Percentiles rank a stretch among this genome's conserved stretches.
These are phyloP conservation scores for Suhomyces yuchorum DNA, from an alignment of 1,139 yeast genomes.

Conservation along the genomic window DNA sequence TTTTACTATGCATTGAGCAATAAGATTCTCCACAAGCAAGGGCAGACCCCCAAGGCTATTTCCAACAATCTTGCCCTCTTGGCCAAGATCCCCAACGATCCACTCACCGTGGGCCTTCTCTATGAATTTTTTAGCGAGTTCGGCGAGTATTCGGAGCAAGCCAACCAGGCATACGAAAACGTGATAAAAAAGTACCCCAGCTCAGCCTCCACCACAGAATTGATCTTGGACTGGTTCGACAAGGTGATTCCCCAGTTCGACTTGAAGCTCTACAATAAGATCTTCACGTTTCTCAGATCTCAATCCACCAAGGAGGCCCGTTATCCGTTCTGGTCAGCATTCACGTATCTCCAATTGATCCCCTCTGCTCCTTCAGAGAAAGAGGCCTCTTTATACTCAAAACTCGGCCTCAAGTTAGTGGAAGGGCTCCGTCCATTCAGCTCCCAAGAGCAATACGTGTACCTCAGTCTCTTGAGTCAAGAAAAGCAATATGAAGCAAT, in stretches of 20 bases:
- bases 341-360: constrained; percentile 16
- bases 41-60: constrained; percentile 48
- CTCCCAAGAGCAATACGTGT: constrained; percentile 65
- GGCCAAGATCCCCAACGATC: constrained; percentile 54
- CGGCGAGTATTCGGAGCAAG: constrained; percentile 34
- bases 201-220: constrained; percentile 21
- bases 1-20: constrained; percentile 56
- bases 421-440: constrained; percentile 26
- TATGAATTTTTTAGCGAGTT: constrained; percentile 33
- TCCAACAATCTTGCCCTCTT: constrained; percentile 44
- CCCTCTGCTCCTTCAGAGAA: constrained; percentile 23
- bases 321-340: constrained; percentile 18
- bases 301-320: constrained; percentile 10
- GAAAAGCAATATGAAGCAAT: constrained; percentile 34
- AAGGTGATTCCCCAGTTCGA: constrained; percentile 40
- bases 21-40: constrained; percentile 44
- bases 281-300: constrained; percentile 15
- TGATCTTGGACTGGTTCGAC: constrained; percentile 53
- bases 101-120: constrained; percentile 52
- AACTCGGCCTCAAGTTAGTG: constrained; percentile 57
- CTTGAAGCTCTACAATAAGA: constrained; percentile 16
- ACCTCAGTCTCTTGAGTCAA: constrained; percentile 46
- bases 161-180: constrained; percentile 53
- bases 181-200: constrained; percentile 56
- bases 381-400: constrained; percentile 51